These are phyloP conservation scores for Mortierella antarctica DNA, from an alignment of 192 early-diverging fungal genomes.

Conservation along the genomic window DNA sequence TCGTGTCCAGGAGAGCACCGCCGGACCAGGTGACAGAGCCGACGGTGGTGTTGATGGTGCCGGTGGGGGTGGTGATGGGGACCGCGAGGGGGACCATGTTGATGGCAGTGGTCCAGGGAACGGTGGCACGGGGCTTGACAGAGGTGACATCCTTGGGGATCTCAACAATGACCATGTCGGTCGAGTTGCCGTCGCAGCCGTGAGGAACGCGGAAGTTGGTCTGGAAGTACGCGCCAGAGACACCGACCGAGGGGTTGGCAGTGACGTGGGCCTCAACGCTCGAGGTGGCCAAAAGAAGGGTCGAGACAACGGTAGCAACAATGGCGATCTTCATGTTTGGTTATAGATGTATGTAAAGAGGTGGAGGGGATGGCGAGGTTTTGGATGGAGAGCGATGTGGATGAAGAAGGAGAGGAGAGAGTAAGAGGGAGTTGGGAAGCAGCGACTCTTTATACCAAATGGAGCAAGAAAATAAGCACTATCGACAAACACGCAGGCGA, in stretches of 20 bases:
- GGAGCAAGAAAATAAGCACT: not conserved
- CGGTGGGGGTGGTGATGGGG: conserved; percentile 38
- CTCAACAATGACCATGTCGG: conserved; percentile 41
- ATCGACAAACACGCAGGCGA: too few relatives aligned
- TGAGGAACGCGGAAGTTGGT: conserved; percentile 53
- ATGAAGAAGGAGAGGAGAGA: not conserved
- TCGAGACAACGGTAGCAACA: conserved; percentile 25
- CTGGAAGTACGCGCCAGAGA: conserved; percentile 41
- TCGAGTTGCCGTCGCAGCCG: conserved; percentile 47
- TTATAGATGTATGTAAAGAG: not conserved
- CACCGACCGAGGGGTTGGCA: conserved; percentile 41
- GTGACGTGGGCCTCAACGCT: conserved; percentile 46
- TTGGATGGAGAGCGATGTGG: not conserved
- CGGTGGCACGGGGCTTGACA: conserved; percentile 35
- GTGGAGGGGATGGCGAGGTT: not conserved
- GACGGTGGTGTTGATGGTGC: conserved; percentile 45
- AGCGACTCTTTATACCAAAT: not conserved
- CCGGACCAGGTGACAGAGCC: conserved; percentile 42
- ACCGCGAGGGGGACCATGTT: conserved; percentile 40
- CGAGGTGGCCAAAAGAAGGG: conserved; percentile 30
- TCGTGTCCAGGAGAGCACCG: conserved; percentile 20
- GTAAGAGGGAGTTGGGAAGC: not conserved
- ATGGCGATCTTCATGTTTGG: conserved; percentile 37
- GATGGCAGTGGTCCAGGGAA: conserved; percentile 44
- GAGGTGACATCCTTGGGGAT: conserved; percentile 49